Percentiles rank a stretch among this genome's conserved stretches.
Evolutionary conservation across 1,284 basidiomycete species (phyloP).

Genomic region (Ganoderma sp.): DNA sequence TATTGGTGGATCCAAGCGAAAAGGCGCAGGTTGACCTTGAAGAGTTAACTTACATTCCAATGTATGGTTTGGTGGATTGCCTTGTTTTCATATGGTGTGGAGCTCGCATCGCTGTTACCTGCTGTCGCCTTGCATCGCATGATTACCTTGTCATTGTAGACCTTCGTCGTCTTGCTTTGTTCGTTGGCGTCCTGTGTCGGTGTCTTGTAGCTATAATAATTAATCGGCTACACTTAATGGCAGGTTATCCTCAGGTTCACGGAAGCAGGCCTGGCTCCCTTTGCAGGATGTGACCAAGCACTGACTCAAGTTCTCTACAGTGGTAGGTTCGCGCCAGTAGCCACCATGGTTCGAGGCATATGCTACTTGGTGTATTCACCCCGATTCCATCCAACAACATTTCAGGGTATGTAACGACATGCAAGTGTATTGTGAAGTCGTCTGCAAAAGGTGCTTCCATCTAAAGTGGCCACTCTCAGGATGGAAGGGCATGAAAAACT

Average conservation of each 20-base stretch:
- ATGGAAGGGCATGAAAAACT: neutral
- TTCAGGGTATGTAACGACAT: neutral
- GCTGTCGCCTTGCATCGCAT: neutral
- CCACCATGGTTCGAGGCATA: too few relatives aligned
- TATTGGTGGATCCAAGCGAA: conserved; percentile 66
- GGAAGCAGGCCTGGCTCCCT: too few relatives aligned
- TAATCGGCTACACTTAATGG: neutral
- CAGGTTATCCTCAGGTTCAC: too few relatives aligned
- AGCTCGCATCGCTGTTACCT: neutral
- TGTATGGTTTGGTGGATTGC: neutral
- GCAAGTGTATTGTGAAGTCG: neutral
- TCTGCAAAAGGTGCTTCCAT: neutral
- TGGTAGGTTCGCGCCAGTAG: too few relatives aligned
- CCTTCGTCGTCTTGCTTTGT: neutral
- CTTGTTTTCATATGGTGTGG: neutral
- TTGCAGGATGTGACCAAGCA: too few relatives aligned
- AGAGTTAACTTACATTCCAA: neutral
- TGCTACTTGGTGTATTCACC: neutral
- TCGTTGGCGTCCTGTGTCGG: neutral
- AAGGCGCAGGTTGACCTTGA: conserved; percentile 33
- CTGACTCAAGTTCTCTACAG: too few relatives aligned
- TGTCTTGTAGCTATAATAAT: neutral
- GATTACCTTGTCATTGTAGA: neutral
- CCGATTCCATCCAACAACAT: neutral
- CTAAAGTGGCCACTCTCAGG: neutral